Conservation (phyloP, 202 grass and related monocot genomes). For the Brachypodium distachyon region DNA sequence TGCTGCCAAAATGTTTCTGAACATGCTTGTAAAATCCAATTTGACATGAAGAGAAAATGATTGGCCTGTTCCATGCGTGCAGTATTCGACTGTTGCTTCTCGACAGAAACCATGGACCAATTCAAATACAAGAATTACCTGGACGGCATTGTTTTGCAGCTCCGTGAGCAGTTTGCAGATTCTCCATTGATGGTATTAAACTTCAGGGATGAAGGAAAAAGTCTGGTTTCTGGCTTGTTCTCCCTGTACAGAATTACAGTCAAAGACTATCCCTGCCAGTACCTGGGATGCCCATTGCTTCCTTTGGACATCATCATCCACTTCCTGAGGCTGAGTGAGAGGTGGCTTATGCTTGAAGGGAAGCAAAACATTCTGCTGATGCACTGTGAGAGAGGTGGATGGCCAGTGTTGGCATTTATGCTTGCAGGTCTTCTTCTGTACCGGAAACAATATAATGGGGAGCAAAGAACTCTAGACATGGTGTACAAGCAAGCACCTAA, state of each 20-base stretch:
- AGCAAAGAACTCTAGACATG: constrained; percentile 91
- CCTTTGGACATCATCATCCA: constrained; percentile 72
- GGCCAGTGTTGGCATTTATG: constrained; percentile 92
- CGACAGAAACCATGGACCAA: constrained; percentile 63
- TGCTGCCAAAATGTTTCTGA: neutral
- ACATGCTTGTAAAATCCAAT: neutral
- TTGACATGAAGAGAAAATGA: neutral
- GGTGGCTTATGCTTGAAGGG: constrained; percentile 62
- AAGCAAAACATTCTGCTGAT: constrained; percentile 82
- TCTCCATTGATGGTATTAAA: constrained; percentile 82
- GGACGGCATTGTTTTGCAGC: constrained; percentile 55
- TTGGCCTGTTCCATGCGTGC: constrained; percentile 22
- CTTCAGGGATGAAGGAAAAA: constrained; percentile 56
- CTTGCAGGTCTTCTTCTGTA: constrained; percentile 84
- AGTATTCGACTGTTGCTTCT: constrained; percentile 98
- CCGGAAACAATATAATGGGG: constrained; percentile 76
- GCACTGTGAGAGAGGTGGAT: constrained; percentile 90
- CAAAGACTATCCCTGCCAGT: constrained; percentile 67
- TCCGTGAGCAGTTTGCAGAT: constrained; percentile 57
- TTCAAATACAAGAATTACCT: constrained; percentile 69
- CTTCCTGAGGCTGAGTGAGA: constrained; percentile 70
- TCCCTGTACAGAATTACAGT: constrained; percentile 54
- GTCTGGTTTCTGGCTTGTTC: constrained; percentile 52
- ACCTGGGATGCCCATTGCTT: constrained; percentile 65
- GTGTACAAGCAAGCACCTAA: constrained; percentile 91